Evolutionary conservation across 768 basidiomycete genomes (phyloP), one percentile per base, ranked within the genome.

Genomic region (Russula sp.): DNA sequence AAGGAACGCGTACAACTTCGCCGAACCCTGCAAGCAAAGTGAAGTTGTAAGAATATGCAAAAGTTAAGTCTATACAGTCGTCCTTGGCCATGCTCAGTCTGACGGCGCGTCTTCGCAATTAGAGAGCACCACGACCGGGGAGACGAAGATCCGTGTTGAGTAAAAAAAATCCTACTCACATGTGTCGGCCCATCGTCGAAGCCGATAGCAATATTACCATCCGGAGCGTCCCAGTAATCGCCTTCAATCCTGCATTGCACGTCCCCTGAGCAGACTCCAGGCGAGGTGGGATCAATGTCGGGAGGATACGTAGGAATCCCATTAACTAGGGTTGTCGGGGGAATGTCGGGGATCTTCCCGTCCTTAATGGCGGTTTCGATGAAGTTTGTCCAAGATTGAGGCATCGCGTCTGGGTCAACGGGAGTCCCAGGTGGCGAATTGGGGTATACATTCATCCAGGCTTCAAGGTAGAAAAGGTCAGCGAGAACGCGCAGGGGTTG

Each of bases 151-250:
- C 22, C 14, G 14, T 49, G 14, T 26, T 28, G 3, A 50, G 26
- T 32, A 20, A 62, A 46, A 26, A 50, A 36, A 16, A 59, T 2
- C n/a, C n/a, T 44, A 70, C 76, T 34, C 67, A 82, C 81, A 1
- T 79, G 76, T 18, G 80, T 76, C 0, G 92, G 92, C 0, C 93
- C 93, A 71, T 94, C 92, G 71, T 94, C 92, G 71, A 93, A 93
- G 54, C 84, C 79, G 60, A 84, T 76, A 2, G 78, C 89, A 57
- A 91, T 76, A 58, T 80, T 75, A 9, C 90, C 89, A 34, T 80
- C 73, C 0, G 94, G 93, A 0, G 88, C 89, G 65, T 94, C 84
- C 84, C 87, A 88, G 55, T 91, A 71, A 67, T 92, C 90, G 13
- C 81, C 84, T 5, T 79, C 68, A 48, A 77, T 80, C 57, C 72